A percentile compares a stretch with the other conserved stretches of the same genome.
Conservation (phyloP, 2,329 filamentous ascomycete genomes). For the Monosporascus sp. region DNA sequence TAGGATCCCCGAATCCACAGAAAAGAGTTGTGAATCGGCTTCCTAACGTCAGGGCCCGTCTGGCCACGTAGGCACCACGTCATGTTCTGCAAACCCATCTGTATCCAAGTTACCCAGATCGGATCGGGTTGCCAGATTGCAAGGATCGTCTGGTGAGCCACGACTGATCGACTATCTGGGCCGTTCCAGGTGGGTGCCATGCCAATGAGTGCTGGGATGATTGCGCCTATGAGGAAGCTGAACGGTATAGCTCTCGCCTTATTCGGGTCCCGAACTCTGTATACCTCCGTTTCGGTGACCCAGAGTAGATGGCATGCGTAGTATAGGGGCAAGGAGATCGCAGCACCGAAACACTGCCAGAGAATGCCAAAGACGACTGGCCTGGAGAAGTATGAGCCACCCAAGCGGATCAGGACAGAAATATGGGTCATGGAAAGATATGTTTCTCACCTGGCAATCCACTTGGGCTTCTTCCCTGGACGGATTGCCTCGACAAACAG, state of each 20-base stretch:
- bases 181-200: conserved; percentile 20
- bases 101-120: conserved; percentile 15
- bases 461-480: conserved; percentile 15
- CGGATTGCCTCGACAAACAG: conserved; percentile 19
- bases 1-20: conserved; percentile 16
- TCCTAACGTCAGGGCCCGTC: background rate
- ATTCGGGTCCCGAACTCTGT: conserved; percentile 10
- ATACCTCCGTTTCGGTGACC: conserved; percentile 7
- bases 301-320: conserved; percentile 18
- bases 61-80: conserved; percentile 2
- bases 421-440: background rate
- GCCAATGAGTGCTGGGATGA: conserved; percentile 14
- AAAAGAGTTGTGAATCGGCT: conserved; percentile 1
- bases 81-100: conserved; percentile 3
- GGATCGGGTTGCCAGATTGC: conserved; percentile 19
- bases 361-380: conserved; percentile 18
- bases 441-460: conserved; percentile 13
- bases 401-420: background rate
- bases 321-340: conserved; percentile 21
- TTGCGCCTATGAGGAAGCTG: conserved; percentile 19
- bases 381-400: conserved; percentile 4
- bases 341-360: conserved; percentile 20
- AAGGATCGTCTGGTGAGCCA: conserved; percentile 18
- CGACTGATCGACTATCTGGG: conserved; percentile 9
- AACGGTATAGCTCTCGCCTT: conserved; percentile 15